These are phyloP conservation scores for Hyaloperonospora brassicae DNA, from an alignment of 352 stramenopile genomes.

Conservation along the genomic window DNA sequence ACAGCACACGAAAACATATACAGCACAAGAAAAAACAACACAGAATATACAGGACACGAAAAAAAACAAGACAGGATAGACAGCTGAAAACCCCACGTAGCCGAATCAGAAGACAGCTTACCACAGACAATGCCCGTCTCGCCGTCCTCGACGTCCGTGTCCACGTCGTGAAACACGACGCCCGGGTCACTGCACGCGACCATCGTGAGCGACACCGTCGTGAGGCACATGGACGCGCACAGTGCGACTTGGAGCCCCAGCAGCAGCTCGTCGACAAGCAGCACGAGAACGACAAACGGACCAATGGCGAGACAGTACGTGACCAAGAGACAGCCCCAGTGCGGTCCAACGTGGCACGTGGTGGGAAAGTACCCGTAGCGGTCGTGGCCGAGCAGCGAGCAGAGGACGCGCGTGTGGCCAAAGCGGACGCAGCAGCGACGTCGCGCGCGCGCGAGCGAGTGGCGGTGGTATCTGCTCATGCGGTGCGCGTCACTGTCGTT, in stretches of 20 bases:
- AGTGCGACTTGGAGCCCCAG: slow-evolving; percentile 41
- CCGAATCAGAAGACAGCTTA: slow-evolving; percentile 12
- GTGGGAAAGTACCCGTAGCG: slow-evolving; percentile 49
- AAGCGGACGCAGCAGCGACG: slow-evolving; percentile 40
- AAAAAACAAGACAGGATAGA: neutral
- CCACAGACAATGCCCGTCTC: slow-evolving; percentile 61
- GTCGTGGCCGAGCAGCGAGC: slow-evolving; percentile 28
- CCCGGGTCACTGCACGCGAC: slow-evolving; percentile 72
- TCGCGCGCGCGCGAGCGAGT: neutral
- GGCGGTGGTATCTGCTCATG: slow-evolving; percentile 18
- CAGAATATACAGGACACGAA: too few species aligned
- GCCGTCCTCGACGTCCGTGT: slow-evolving; percentile 19
- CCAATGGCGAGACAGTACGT: slow-evolving; percentile 63
- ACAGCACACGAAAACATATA: too few species aligned
- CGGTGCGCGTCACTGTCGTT: slow-evolving; percentile 11
- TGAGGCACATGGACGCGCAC: slow-evolving; percentile 41
- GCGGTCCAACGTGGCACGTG: slow-evolving; percentile 59
- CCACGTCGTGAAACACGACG: slow-evolving; percentile 47
- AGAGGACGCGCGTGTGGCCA: slow-evolving; percentile 56
- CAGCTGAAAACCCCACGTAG: neutral
- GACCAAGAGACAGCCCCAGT: slow-evolving; percentile 67
- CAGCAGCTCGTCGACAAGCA: slow-evolving; percentile 40
- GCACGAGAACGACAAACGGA: slow-evolving; percentile 40
- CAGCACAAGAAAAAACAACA: too few species aligned
- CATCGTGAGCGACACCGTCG: slow-evolving; percentile 64